Evolutionary conservation across 257 asterid species (phyloP).

Genomic region (Petunia axillaris): DNA sequence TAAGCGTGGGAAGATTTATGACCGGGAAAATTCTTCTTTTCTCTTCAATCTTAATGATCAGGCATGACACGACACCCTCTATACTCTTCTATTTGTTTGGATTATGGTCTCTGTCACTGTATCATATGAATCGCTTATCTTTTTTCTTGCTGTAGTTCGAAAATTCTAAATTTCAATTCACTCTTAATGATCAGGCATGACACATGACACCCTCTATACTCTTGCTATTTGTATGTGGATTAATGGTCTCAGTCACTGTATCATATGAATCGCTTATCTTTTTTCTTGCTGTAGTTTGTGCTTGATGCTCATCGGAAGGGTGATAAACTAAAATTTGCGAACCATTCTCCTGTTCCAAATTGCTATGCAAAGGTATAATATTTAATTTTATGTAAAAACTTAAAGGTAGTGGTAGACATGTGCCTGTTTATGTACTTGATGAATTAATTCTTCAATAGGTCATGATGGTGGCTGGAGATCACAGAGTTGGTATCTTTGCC

Average conservation of each 20-base stretch:
- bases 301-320: constrained; percentile 97
- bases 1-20: constrained; percentile 98
- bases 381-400: not conserved
- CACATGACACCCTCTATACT: too few relatives aligned
- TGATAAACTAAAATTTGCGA: constrained; percentile 94
- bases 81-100: constrained; percentile 13
- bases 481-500: constrained; percentile 92
- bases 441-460: constrained; percentile 55
- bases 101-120: not conserved
- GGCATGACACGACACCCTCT: constrained; percentile 45
- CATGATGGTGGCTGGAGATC: constrained; percentile 95
- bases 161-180: too few relatives aligned
- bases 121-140: not conserved
- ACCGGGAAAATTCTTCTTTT: constrained; percentile 91
- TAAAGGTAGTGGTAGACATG: not conserved
- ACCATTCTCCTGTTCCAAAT: constrained; percentile 95
- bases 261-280: constrained; percentile 1
- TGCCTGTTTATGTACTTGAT: not conserved
- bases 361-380: constrained; percentile 87
- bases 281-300: constrained; percentile 65
- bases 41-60: constrained; percentile 87
- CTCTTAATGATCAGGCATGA: too few relatives aligned
- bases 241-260: not conserved
- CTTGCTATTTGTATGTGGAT: not conserved
- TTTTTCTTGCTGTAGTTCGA: constrained; percentile 59